Evolutionary conservation across 2,329 filamentous ascomycete genomes (phyloP), one percentile per base, ranked within the genome.

Genomic region (Beauveria rudraprayagi): DNA sequence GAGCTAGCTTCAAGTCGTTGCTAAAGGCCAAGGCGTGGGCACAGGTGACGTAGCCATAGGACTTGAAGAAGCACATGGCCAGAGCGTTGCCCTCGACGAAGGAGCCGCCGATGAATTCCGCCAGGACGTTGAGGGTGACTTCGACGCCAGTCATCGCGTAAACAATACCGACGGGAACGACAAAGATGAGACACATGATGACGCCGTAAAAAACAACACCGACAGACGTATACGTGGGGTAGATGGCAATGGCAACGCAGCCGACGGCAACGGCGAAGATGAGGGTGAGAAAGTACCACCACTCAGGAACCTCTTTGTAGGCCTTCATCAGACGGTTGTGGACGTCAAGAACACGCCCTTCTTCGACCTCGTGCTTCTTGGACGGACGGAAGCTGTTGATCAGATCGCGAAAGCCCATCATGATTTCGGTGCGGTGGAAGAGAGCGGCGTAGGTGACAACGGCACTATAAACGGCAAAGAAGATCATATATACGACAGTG

Each of bases 1-100:
- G 78, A 1, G 73, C 79, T 34, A 82, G 68, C 67, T 82, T 82
- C 73, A 81, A 73, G 64, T 82, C 79, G 62, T 76, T 73, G 62
- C 48, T 69, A 53, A 72, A 72, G 24, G 65, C 61, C 24, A 72
- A 61, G 5, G 68, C 67, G 24, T 70, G 69, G 8, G 66, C 67
- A 16, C 63, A 65, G 3, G 68, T 66, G 71, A 76, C 70, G 61
- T 75, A 77, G 5, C 76, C 76, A 0, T 68, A 68, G 43, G 67
- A 65, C 48, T 69, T 67, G 37, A 70, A 66, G 30, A 66, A 70
- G 46, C 69, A 69, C 24, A 69, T 67, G 26, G 75, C 75, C 11
- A 78, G 69, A 6, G 73, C 74, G 62, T 74, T 73, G 43, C 70
- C 69, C 11, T 68, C 67, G 34, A 70, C 70, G 66, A 68, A 65